Conservation (phyloP, 805 yeast species). For the Kuraishia ogatae region DNA sequence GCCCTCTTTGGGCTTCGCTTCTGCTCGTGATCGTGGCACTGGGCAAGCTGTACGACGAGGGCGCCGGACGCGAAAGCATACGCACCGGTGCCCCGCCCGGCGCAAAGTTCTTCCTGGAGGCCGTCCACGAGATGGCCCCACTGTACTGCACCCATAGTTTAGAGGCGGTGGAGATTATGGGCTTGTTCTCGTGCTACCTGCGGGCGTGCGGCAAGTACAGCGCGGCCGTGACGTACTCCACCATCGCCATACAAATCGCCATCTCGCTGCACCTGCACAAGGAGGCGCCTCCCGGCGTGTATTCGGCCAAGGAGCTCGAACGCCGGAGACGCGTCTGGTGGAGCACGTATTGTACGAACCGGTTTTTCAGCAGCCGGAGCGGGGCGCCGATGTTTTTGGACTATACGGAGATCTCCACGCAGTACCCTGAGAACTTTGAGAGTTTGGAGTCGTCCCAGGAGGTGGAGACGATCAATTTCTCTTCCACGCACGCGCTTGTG, state of each 20-base stretch:
- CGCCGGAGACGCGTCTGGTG: constrained; percentile 13
- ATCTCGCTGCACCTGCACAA: constrained; percentile 13
- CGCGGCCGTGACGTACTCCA: constrained; percentile 17
- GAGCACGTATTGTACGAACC: constrained; percentile 16
- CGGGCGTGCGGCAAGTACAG: constrained; percentile 15
- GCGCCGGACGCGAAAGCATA: constrained; percentile 3
- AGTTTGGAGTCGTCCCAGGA: constrained; percentile 7
- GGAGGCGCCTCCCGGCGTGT: background rate
- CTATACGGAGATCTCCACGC: constrained; percentile 7
- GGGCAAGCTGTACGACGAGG: constrained; percentile 14
- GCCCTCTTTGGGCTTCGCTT: constrained; percentile 12
- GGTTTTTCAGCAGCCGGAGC: constrained; percentile 17
- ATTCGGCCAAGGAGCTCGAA: constrained; percentile 12
- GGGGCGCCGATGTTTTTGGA: constrained; percentile 14
- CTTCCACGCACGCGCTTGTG: constrained; percentile 9
- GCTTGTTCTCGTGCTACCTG: constrained; percentile 14
- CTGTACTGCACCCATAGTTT: constrained; percentile 8
- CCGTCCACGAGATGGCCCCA: constrained; percentile 12
- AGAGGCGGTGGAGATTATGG: constrained; percentile 12
- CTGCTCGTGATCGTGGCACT: constrained; percentile 14
- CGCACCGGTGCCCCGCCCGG: constrained; percentile 7
- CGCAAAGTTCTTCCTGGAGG: constrained; percentile 10
- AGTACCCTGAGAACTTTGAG: constrained; percentile 10
- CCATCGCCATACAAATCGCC: constrained; percentile 16
- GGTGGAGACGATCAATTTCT: background rate